Percentiles rank a stretch among this genome's conserved stretches.
These are phyloP conservation scores for Solanum piurae DNA, from an alignment of 257 asterid species.

Conservation along the genomic window DNA sequence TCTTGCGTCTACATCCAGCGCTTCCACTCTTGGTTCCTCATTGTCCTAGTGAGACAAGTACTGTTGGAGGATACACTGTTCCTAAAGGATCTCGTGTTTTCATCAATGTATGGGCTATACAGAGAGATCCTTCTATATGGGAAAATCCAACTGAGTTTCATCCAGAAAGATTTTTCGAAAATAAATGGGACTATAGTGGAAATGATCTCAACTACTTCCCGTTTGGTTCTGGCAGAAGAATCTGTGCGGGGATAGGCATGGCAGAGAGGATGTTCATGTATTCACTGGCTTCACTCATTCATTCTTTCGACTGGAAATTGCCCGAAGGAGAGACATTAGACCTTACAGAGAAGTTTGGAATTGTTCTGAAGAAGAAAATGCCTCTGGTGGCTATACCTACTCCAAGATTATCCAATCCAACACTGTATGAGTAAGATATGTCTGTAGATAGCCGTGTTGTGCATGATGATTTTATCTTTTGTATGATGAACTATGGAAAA, in stretches of 20 bases:
- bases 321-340: slow-evolving; percentile 25
- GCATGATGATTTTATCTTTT: not conserved
- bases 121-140: slow-evolving; percentile 49
- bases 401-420: slow-evolving; percentile 32
- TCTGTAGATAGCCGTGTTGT: not conserved
- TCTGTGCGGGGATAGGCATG: slow-evolving; percentile 52
- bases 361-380: slow-evolving; percentile 40
- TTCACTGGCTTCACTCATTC: slow-evolving; percentile 48
- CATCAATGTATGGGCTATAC: slow-evolving; percentile 62
- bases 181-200: slow-evolving; percentile 40
- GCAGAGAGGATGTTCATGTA: slow-evolving; percentile 59
- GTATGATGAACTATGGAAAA: not conserved
- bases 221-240: slow-evolving; percentile 63
- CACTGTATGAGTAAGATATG: slow-evolving; percentile 18
- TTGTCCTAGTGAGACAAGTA: slow-evolving; percentile 40
- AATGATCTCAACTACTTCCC: slow-evolving; percentile 48
- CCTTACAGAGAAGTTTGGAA: slow-evolving; percentile 51
- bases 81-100: slow-evolving; percentile 54
- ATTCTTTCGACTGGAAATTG: slow-evolving; percentile 50
- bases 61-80: slow-evolving; percentile 32
- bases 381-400: slow-evolving; percentile 49
- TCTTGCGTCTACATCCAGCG: slow-evolving; percentile 43
- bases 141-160: slow-evolving; percentile 28
- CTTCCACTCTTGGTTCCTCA: slow-evolving; percentile 68
- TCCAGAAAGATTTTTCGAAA: slow-evolving; percentile 41